Base-by-base conservation (phyloP, 2,329 filamentous ascomycete species). In the Hypoxylon sp. region DNA sequence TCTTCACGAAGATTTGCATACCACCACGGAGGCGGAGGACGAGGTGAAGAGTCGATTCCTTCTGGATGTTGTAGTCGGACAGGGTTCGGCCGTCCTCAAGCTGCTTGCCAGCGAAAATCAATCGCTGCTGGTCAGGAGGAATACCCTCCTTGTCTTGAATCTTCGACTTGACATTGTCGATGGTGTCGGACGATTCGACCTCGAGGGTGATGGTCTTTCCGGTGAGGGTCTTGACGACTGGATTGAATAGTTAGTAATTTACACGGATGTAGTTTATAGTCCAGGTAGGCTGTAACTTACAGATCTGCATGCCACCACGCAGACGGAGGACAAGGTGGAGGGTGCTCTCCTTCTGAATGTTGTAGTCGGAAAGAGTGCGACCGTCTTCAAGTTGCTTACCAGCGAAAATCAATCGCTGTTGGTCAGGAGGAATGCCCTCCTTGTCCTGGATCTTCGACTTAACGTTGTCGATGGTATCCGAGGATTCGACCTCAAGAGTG, bases 101-200 rank as follows among this genome's bases (percentile, higher is more conserved):
- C 80, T 98, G 94, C 87, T 98, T 98, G 63, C 94, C 95, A 48
- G 94, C 94, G 74, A 98, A 98, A 80, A 98, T 98, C 73, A 98
- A 82, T 75, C 94, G 95, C 85, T 98, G 94, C 83, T 98, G 94
- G 79, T 98, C 94, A 10, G 94, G 94, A 50, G 94, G 95, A 62
- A 98, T 98, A 25, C 94, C 94, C 82, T 98, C 94, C 89, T 98
- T 98, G 78, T 98, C 94, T 82, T 98, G 94, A 46, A 98, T 98
- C 88, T 98, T 98, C 55, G 87, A 90, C 89, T 98, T 98, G 41
- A 98, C 94, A 69, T 97, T 97, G 85, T 97, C 94, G 81, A 97
- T 97, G 43, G 94, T 97, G 75, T 97, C 94, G 0, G 89, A 92
- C 0, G 91, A 94, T 80, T 97, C 93, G 0, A 97, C 93, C 83